Evolutionary conservation across 2,329 filamentous ascomycete species (phyloP).

Genomic region (Trichoderma cornu-damae): DNA sequence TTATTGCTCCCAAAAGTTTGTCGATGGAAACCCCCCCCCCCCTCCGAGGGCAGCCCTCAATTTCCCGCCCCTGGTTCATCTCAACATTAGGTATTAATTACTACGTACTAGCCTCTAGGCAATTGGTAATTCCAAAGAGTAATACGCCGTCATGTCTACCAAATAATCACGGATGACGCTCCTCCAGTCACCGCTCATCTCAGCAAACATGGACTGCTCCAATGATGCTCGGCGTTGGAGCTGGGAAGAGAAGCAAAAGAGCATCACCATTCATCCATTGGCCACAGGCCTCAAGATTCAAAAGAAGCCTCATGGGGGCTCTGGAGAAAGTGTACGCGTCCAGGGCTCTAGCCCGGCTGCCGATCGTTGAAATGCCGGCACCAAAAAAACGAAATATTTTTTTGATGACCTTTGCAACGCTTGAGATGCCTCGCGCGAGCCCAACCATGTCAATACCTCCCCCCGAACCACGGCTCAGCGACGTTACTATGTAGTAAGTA

Average conservation of each 20-base stretch:
- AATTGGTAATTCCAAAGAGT: too few species aligned
- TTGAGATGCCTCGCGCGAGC: background rate
- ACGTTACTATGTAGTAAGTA: too few species aligned
- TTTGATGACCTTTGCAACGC: background rate
- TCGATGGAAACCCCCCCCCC: too few species aligned
- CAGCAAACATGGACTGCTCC: background rate
- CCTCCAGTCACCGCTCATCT: background rate
- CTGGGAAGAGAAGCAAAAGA: background rate
- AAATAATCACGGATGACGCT: background rate
- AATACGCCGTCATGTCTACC: too few species aligned
- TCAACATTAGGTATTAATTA: too few species aligned
- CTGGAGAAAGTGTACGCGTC: background rate
- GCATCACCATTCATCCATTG: background rate
- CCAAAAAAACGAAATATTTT: background rate
- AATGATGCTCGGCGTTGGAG: background rate
- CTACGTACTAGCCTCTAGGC: too few species aligned
- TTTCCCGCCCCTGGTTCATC: too few species aligned
- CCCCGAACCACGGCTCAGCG: background rate
- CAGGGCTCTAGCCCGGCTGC: background rate
- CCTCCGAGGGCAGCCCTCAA: too few species aligned
- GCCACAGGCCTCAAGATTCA: background rate
- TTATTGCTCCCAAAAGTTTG: too few species aligned
- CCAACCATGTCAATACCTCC: background rate
- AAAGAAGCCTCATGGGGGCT: background rate
- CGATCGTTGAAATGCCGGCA: background rate